A percentile compares a stretch with the other conserved stretches of the same genome.
Conservation (phyloP, 352 stramenopile genomes). For the Pythium utonaiense region DNA sequence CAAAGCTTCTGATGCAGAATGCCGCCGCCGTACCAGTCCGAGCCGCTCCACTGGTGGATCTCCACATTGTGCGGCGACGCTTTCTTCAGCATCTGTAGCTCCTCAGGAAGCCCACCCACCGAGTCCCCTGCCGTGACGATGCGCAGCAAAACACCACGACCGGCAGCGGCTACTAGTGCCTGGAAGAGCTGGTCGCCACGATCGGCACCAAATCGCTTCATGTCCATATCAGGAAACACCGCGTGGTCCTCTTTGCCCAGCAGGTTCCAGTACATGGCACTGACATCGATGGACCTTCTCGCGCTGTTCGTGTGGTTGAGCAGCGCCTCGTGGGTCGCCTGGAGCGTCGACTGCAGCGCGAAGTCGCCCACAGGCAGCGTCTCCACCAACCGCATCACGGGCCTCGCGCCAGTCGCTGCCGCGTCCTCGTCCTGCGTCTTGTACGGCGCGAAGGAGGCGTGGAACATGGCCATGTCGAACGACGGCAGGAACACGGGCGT, state of each 20-base stretch:
- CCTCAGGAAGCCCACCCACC: conserved; percentile 34
- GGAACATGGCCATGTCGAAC: background rate
- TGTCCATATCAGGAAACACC: conserved; percentile 49
- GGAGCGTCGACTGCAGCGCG: conserved; percentile 29
- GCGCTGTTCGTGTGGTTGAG: conserved; percentile 38
- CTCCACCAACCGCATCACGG: conserved; percentile 48
- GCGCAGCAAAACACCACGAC: conserved; percentile 49
- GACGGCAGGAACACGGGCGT: conserved; percentile 17
- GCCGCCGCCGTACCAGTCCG: conserved; percentile 69
- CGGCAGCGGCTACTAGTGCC: conserved; percentile 42
- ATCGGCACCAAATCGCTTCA: conserved; percentile 55
- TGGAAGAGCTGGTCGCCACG: conserved; percentile 48
- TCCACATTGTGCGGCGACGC: conserved; percentile 9
- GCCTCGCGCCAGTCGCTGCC: background rate
- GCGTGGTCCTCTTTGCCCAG: conserved; percentile 50
- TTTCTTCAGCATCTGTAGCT: conserved; percentile 47
- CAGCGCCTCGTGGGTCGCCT: conserved; percentile 49
- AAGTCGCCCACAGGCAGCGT: conserved; percentile 68
- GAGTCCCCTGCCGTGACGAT: conserved; percentile 45
- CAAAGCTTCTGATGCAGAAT: conserved; percentile 86
- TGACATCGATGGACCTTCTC: conserved; percentile 58
- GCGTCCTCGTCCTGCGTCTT: background rate
- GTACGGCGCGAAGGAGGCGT: background rate
- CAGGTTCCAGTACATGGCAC: conserved; percentile 85
- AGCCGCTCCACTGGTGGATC: conserved; percentile 44